phyloP scores from a whole-genome alignment of 2,329 filamentous ascomycete species.

The Penicillium sp. region DNA sequence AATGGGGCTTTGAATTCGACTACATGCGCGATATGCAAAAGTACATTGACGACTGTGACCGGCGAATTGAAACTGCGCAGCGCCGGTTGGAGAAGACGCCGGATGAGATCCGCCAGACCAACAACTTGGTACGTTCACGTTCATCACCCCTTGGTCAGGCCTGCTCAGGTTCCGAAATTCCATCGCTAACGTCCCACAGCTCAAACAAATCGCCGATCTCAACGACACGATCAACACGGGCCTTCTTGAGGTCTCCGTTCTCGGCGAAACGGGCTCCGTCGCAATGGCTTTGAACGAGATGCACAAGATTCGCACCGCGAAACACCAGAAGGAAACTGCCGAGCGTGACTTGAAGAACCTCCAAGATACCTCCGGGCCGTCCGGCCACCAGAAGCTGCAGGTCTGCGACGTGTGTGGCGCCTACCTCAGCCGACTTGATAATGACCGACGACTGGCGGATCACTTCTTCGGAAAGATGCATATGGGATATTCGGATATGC shows the following conservation, averaged over 20 bases:
- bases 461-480: slow-evolving; percentile 99
- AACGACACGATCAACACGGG: slow-evolving; percentile 76
- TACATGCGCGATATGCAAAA: slow-evolving; percentile 95
- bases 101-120: slow-evolving; percentile 95
- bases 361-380: slow-evolving; percentile 87
- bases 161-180: no score
- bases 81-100: slow-evolving; percentile 92
- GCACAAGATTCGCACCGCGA: slow-evolving; percentile 78
- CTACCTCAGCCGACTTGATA: slow-evolving; percentile 88
- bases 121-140: slow-evolving; percentile 63
- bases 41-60: slow-evolving; percentile 96
- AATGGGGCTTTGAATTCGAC: slow-evolving; percentile 91
- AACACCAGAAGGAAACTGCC: slow-evolving; percentile 76
- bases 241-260: slow-evolving; percentile 79
- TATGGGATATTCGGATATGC: slow-evolving; percentile 95
- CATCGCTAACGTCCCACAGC: slow-evolving; percentile 38
- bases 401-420: slow-evolving; percentile 98
- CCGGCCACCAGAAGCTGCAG: slow-evolving; percentile 95
- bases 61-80: slow-evolving; percentile 88
- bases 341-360: slow-evolving; percentile 89
- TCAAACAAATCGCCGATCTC: slow-evolving; percentile 84
- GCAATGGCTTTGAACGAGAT: slow-evolving; percentile 83
- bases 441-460: slow-evolving; percentile 89
- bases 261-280: slow-evolving; percentile 80
- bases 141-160: neutral